Percentiles rank a stretch among this genome's conserved stretches.
Conservation (phyloP, 495 filamentous ascomycete genomes). For the Annulohypoxylon stygium region DNA sequence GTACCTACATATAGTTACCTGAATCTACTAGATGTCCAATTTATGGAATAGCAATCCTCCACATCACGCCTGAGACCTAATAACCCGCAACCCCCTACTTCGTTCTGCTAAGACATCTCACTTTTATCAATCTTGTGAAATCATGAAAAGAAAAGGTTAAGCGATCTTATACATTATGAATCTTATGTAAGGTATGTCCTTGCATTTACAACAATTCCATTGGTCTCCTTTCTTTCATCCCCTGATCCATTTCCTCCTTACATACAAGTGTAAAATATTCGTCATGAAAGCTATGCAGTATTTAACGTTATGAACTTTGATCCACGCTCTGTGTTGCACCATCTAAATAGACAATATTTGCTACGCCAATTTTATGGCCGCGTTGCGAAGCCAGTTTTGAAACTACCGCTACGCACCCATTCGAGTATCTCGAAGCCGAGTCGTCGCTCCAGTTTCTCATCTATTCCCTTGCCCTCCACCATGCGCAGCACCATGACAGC, state of each 20-base stretch:
- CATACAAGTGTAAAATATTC: slow-evolving; percentile 36
- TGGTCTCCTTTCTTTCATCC: slow-evolving; percentile 12
- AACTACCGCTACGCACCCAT: slow-evolving; percentile 70
- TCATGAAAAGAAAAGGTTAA: slow-evolving; percentile 27
- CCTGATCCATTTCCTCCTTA: slow-evolving; percentile 21
- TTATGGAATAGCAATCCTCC: not conserved
- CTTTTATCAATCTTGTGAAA: slow-evolving; percentile 20
- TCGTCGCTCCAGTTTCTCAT: slow-evolving; percentile 75
- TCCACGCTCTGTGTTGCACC: slow-evolving; percentile 7
- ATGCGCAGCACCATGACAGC: slow-evolving; percentile 57
- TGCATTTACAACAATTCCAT: slow-evolving; percentile 21
- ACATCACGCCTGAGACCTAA: slow-evolving; percentile 10
- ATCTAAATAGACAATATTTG: not conserved
- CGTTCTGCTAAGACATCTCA: slow-evolving; percentile 25
- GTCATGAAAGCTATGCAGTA: slow-evolving; percentile 14
- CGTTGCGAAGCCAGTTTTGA: slow-evolving; percentile 37
- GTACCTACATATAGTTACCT: not conserved
- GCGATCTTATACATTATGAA: slow-evolving; percentile 39
- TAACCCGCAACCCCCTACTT: slow-evolving; percentile 6
- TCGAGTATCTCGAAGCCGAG: slow-evolving; percentile 88
- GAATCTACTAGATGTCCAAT: not conserved
- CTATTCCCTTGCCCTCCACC: slow-evolving; percentile 60
- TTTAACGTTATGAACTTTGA: not conserved
- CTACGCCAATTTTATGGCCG: slow-evolving; percentile 13
- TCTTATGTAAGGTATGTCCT: slow-evolving; percentile 37